A percentile compares a stretch with the other conserved stretches of the same genome.
phyloP scores from a whole-genome alignment of 1,284 basidiomycete species.

The Cutaneotrichosporon curvatum region DNA sequence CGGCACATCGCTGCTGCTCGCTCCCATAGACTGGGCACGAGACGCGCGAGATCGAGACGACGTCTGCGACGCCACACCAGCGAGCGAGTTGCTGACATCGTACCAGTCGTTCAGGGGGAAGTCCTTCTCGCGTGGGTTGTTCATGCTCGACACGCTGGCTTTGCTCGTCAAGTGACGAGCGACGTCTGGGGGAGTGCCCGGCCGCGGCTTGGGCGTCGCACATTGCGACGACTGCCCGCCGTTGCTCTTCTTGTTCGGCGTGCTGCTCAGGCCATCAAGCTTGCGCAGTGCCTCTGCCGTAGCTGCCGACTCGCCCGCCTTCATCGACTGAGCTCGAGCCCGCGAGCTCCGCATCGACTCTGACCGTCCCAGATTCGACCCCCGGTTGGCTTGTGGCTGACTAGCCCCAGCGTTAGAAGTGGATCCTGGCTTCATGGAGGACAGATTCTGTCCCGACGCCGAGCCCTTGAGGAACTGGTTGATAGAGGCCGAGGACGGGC shows the following conservation, averaged over 20 bases:
- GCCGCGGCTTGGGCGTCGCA: slow-evolving; percentile 49
- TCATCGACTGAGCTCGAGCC: slow-evolving; percentile 11
- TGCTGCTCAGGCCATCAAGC: slow-evolving; percentile 78
- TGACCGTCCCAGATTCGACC: slow-evolving; percentile 4
- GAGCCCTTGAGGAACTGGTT: slow-evolving; percentile 68
- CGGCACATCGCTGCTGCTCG: slow-evolving; percentile 9
- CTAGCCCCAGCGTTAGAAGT: slow-evolving; percentile 15
- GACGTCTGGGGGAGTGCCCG: slow-evolving; percentile 55
- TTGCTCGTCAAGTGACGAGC: slow-evolving; percentile 5
- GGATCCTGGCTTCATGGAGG: slow-evolving; percentile 32
- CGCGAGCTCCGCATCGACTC: slow-evolving; percentile 13
- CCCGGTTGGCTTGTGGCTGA: slow-evolving; percentile 1
- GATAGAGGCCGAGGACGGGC: slow-evolving; percentile 73
- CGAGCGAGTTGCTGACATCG: slow-evolving; percentile 15
- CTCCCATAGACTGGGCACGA: slow-evolving; percentile 3
- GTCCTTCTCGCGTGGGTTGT: slow-evolving; percentile 11
- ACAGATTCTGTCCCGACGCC: slow-evolving; percentile 43
- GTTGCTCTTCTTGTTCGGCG: slow-evolving; percentile 51
- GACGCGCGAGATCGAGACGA: not conserved
- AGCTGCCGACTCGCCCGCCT: slow-evolving; percentile 56
- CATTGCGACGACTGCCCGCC: slow-evolving; percentile 20
- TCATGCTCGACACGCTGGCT: slow-evolving; percentile 7
- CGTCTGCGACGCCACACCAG: not conserved
- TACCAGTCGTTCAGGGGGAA: slow-evolving; percentile 34
- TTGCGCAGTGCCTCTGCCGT: slow-evolving; percentile 88